These are phyloP conservation scores for Pyrus communis DNA, from an alignment of 306 rosid genomes.

Conservation along the genomic window DNA sequence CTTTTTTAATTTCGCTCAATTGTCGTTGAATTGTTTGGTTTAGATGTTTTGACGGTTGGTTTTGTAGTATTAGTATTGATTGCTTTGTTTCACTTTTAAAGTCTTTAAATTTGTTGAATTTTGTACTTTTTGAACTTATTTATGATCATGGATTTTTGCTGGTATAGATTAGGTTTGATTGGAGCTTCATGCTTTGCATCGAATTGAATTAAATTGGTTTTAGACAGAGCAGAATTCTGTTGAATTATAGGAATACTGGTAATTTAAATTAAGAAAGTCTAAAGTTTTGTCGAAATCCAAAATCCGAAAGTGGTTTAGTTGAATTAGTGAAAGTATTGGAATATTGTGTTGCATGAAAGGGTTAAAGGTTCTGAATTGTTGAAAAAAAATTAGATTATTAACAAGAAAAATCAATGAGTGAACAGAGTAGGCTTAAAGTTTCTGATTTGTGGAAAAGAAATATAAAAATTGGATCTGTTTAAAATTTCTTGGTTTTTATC, in stretches of 20 bases:
- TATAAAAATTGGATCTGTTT: too few relatives aligned
- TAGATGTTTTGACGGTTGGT: background rate
- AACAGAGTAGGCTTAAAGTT: background rate
- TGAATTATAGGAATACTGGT: background rate
- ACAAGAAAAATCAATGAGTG: background rate
- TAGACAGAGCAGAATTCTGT: background rate
- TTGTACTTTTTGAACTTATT: background rate
- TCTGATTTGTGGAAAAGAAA: too few relatives aligned
- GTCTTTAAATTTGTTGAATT: background rate
- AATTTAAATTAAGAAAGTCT: background rate
- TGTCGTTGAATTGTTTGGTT: background rate
- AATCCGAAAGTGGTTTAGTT: background rate
- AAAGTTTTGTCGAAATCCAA: background rate
- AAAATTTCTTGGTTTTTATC: background rate
- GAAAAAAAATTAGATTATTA: background rate
- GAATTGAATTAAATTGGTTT: background rate
- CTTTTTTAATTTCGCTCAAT: background rate
- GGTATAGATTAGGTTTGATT: background rate
- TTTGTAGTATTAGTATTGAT: background rate
- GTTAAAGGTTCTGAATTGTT: background rate
- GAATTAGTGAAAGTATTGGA: background rate
- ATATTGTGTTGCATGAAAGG: background rate
- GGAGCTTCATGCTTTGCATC: background rate
- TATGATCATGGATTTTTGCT: background rate
- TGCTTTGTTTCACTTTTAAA: background rate